phyloP scores from a whole-genome alignment of 768 basidiomycete species.

The Auricularia cornea region DNA sequence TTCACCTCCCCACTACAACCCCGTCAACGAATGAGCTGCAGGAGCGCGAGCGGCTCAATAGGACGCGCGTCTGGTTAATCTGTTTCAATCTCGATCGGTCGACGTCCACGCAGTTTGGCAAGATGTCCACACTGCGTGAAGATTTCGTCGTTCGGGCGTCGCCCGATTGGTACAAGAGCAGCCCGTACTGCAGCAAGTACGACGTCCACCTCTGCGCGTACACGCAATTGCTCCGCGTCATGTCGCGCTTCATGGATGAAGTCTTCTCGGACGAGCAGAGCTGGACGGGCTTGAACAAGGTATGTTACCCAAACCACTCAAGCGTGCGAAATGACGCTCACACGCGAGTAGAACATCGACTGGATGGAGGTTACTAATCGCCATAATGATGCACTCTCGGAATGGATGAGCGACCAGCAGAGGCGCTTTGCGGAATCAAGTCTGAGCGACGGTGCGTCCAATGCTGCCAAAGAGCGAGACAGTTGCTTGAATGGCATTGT shows the following conservation, averaged over 20 bases:
- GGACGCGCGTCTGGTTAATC: conserved; percentile 82
- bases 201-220: conserved; percentile 73
- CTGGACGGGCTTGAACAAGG: conserved; percentile 65
- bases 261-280: conserved; percentile 64
- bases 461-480: not conserved
- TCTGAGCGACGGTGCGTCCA: conserved; percentile 42
- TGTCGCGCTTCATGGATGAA: conserved; percentile 67
- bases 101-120: conserved; percentile 81
- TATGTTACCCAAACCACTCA: conserved; percentile 14
- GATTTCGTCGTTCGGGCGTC: conserved; percentile 64
- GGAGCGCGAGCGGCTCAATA: conserved; percentile 77
- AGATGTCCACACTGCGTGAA: conserved; percentile 81
- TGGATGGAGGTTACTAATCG: conserved; percentile 55
- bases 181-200: conserved; percentile 60
- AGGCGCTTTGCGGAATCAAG: conserved; percentile 52
- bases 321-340: not conserved
- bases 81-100: conserved; percentile 87
- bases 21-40: conserved; percentile 66
- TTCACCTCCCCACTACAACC: conserved; percentile 56
- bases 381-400: conserved; percentile 51
- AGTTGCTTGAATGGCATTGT: not conserved
- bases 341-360: conserved; percentile 43
- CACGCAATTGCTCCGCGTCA: conserved; percentile 57
- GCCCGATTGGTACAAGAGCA: conserved; percentile 67
- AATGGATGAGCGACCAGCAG: conserved; percentile 61